These are phyloP conservation scores for Epichloe aotearoae DNA, from an alignment of 2,329 filamentous ascomycete genomes.

Conservation along the genomic window DNA sequence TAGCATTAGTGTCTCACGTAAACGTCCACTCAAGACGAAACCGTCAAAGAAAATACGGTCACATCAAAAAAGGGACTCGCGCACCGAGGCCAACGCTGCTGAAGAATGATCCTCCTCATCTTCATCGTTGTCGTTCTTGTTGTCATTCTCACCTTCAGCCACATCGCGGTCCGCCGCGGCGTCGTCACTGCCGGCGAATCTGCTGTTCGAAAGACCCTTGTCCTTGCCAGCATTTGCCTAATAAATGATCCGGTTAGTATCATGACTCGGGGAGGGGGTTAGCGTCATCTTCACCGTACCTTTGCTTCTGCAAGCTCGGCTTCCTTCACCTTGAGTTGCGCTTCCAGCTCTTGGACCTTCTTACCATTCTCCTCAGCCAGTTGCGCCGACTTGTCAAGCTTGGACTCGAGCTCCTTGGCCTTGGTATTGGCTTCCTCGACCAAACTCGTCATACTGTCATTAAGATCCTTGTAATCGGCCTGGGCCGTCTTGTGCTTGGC, in stretches of 20 bases:
- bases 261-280: background rate
- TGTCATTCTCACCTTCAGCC: constrained; percentile 45
- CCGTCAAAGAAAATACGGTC: constrained; percentile 15
- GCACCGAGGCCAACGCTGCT: constrained; percentile 54
- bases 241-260: constrained; percentile 11
- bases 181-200: constrained; percentile 31
- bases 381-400: constrained; percentile 31
- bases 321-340: constrained; percentile 48
- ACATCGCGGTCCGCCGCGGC: constrained; percentile 22
- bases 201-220: constrained; percentile 41
- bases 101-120: constrained; percentile 47
- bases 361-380: constrained; percentile 34
- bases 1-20: background rate
- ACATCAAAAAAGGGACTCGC: constrained; percentile 36
- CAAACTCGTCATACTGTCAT: constrained; percentile 46
- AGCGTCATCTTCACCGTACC: constrained; percentile 21
- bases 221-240: constrained; percentile 33
- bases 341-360: constrained; percentile 36
- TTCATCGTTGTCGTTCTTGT: constrained; percentile 32
- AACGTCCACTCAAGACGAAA: constrained; percentile 6
- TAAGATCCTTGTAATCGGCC: constrained; percentile 50
- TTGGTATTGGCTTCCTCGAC: constrained; percentile 45
- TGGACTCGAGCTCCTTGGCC: constrained; percentile 36
- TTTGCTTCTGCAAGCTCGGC: constrained; percentile 49
- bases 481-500: constrained; percentile 40